Conservation (phyloP, 495 filamentous ascomycete genomes). For the Astrocystis sublimbata region DNA sequence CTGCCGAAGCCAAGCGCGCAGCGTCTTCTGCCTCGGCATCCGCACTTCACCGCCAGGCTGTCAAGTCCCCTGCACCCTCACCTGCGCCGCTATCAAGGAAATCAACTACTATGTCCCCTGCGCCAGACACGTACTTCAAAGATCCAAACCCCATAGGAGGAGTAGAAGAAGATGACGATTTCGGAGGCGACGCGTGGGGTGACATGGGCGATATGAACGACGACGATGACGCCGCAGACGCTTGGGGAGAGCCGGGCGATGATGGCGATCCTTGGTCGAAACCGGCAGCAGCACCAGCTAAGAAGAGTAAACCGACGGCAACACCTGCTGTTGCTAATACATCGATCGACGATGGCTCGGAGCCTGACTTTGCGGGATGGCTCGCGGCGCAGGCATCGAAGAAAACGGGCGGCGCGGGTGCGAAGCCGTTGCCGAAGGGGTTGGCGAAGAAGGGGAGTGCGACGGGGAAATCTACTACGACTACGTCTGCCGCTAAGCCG, state of each 20-base stretch:
- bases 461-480: slow-evolving; percentile 35
- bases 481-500: slow-evolving; percentile 28
- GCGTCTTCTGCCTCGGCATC: slow-evolving; percentile 53
- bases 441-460: slow-evolving; percentile 59
- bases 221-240: slow-evolving; percentile 55
- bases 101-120: slow-evolving; percentile 45
- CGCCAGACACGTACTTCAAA: slow-evolving; percentile 46
- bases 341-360: slow-evolving; percentile 76
- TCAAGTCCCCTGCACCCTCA: slow-evolving; percentile 51
- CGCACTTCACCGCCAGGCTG: slow-evolving; percentile 52
- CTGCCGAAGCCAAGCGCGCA: slow-evolving; percentile 24
- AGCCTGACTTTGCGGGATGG: slow-evolving; percentile 95
- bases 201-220: slow-evolving; percentile 65
- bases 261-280: slow-evolving; percentile 30
- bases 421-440: slow-evolving; percentile 74
- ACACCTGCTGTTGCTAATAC: slow-evolving; percentile 36
- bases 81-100: slow-evolving; percentile 43
- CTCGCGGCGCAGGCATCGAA: slow-evolving; percentile 77
- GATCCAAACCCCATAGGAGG: slow-evolving; percentile 43
- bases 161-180: slow-evolving; percentile 56
- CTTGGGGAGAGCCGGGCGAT: slow-evolving; percentile 47
- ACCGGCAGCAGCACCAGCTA: slow-evolving; percentile 25
- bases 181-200: slow-evolving; percentile 67
- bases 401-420: slow-evolving; percentile 57
- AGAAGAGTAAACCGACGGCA: too few species aligned